These are phyloP conservation scores for Sporothrix dimorphospora DNA, from an alignment of 2,329 filamentous ascomycete species.

Conservation along the genomic window DNA sequence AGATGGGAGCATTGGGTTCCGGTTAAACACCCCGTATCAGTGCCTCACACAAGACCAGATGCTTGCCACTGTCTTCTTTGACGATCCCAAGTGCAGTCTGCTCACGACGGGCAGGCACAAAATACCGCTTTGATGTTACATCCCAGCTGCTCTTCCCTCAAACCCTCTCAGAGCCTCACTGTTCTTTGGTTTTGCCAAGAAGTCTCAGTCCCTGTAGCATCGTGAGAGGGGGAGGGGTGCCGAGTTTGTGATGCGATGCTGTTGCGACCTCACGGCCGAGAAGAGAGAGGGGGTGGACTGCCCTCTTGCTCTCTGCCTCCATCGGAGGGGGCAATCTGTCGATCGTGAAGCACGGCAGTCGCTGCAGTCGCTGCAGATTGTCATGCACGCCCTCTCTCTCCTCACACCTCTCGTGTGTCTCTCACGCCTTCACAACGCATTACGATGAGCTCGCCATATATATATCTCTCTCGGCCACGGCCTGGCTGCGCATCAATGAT, in stretches of 20 bases:
- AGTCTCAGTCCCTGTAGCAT: slow-evolving; percentile 21
- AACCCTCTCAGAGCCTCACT: not conserved
- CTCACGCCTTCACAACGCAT: slow-evolving; percentile 7
- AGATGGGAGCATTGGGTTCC: not conserved
- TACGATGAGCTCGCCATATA: slow-evolving; percentile 19
- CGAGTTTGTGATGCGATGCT: slow-evolving; percentile 21
- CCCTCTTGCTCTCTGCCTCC: not conserved
- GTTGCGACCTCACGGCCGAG: slow-evolving; percentile 1
- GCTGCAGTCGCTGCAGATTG: slow-evolving; percentile 15
- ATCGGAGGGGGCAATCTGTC: not conserved
- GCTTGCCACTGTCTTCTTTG: not conserved
- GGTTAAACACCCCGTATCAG: slow-evolving; percentile 7
- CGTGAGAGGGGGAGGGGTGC: not conserved
- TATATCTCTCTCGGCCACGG: slow-evolving; percentile 12
- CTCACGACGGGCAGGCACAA: not conserved
- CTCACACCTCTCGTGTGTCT: not conserved
- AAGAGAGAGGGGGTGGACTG: not conserved
- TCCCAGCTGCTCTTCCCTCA: not conserved
- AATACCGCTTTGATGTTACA: slow-evolving; percentile 13
- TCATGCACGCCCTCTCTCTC: slow-evolving; percentile 1
- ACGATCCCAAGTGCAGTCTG: not conserved
- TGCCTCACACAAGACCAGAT: slow-evolving; percentile 12
- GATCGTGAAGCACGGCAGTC: slow-evolving; percentile 21
- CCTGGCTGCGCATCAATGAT: slow-evolving; percentile 29
- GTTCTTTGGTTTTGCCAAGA: slow-evolving; percentile 18